Conservation (phyloP, 257 asterid species). For the Solanum chaucha region DNA sequence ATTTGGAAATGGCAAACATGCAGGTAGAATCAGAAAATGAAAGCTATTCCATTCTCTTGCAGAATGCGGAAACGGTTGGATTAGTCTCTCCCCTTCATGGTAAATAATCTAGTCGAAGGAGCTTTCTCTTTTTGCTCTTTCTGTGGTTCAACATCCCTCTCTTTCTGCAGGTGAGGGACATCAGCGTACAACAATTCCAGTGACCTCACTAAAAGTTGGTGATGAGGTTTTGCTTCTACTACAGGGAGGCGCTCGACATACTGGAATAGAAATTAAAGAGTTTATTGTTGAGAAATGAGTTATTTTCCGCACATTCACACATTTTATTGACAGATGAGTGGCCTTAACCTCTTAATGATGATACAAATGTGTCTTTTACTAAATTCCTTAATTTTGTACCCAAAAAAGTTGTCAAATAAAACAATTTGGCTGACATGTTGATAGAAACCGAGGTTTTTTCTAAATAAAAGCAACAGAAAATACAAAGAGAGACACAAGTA, state of each 20-base stretch:
- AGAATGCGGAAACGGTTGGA: constrained; percentile 86
- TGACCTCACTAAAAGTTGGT: constrained; percentile 62
- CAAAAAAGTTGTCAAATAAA: background rate
- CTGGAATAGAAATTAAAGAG: constrained; percentile 76
- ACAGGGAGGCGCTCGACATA: constrained; percentile 83
- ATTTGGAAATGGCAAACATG: background rate
- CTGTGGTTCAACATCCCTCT: background rate
- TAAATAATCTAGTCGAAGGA: constrained; percentile 4
- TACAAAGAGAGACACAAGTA: background rate
- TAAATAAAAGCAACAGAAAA: too few relatives aligned
- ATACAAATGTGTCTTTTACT: background rate
- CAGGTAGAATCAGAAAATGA: constrained; percentile 39
- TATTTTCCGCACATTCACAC: background rate
- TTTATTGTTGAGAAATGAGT: constrained; percentile 73
- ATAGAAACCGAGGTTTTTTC: background rate
- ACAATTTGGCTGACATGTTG: background rate
- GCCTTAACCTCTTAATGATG: background rate
- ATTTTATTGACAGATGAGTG: background rate
- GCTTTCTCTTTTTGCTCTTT: background rate
- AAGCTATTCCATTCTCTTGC: constrained; percentile 63
- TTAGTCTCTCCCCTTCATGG: constrained; percentile 54
- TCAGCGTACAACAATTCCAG: constrained; percentile 40
- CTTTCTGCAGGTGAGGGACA: constrained; percentile 20
- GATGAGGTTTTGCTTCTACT: constrained; percentile 54
- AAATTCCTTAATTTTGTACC: background rate